Evolutionary conservation across 768 basidiomycete genomes (phyloP), one percentile per base, ranked within the genome.

Genomic region (Tulasnella sp.): DNA sequence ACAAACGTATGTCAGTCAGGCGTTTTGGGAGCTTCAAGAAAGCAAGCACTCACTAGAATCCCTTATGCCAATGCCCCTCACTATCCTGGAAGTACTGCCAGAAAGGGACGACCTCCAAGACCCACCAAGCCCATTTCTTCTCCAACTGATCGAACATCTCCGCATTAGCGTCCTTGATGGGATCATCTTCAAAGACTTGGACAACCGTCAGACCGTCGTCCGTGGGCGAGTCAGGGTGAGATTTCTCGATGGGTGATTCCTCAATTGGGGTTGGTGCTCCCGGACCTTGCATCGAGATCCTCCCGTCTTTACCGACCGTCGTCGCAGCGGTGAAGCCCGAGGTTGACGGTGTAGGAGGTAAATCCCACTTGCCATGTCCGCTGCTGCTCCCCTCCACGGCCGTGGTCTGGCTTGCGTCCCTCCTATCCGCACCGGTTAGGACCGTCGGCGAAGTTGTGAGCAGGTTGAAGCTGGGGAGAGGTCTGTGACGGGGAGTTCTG

Each of bases 21-120:
- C 34, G n/a, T 52, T 29, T 29, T 3, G 36, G 22, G 22, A 11
- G 34, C 31, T 31, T 5, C 19, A 11, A 22, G 6, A 73, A n/a
- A 73, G 11, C 38, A 38, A 12, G 39, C 52, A 70, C 75, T 36
- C 45, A 76, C 75, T 39, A 31, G 6, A 76, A 52, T 25, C 54
- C n/a, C 31, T 42, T 45, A 25, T 71, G 75, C 75, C 75, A 76
- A n/a, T 40, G 67, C 31, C 68, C 75, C 15, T 71, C 36, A 1
- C 22, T 38, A 39, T 76, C 75, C 38, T 76, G 75, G n/a, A 29
- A 49, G 29, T 54, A 39, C 17, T 72, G 75, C 49, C 40, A 37
- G 34, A 71, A 42, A 12, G 75, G 75, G 25, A 76, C 39, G 4
- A 76, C 6, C 70, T 76, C 75, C 22, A 76, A 29, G 34, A 76